Conservation (phyloP, 169 alveolate species). For the Neospora caninum region DNA sequence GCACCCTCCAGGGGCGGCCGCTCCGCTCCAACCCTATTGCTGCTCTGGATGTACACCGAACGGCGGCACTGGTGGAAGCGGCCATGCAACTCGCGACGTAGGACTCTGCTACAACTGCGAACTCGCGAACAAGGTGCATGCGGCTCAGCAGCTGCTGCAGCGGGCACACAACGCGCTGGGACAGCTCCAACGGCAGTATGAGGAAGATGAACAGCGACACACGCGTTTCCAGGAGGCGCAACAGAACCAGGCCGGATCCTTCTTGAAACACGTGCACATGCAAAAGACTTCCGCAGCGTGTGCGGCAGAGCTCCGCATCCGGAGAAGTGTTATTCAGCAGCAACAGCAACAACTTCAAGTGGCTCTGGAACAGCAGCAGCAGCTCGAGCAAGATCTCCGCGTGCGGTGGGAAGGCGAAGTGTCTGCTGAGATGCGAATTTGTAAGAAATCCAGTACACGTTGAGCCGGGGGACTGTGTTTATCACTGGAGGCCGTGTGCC, state of each 20-base stretch:
- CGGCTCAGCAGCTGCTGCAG: neutral
- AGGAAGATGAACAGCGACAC: neutral
- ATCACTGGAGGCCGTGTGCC: too few relatives aligned
- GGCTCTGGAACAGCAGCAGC: slow-evolving; percentile 24
- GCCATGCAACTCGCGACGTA: neutral
- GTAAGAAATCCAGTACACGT: neutral
- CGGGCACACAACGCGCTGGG: slow-evolving; percentile 11
- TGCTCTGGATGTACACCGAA: neutral
- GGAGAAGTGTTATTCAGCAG: slow-evolving; percentile 20
- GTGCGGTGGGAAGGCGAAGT: slow-evolving; percentile 9
- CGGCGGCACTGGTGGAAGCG: neutral
- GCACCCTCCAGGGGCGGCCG: neutral
- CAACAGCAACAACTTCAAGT: slow-evolving; percentile 4
- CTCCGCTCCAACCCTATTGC: neutral
- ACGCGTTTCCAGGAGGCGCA: neutral
- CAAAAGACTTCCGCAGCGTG: neutral
- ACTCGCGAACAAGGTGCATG: neutral
- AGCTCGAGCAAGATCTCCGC: neutral
- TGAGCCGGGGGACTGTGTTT: too few relatives aligned
- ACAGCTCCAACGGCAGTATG: slow-evolving; percentile 1
- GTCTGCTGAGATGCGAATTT: neutral
- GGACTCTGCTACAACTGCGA: slow-evolving; percentile 5
- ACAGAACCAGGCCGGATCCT: neutral
- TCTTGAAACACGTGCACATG: slow-evolving; percentile 3
- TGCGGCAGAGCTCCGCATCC: neutral